Evolutionary conservation across 768 basidiomycete species (phyloP).

Genomic region (Termitomyces sp.): DNA sequence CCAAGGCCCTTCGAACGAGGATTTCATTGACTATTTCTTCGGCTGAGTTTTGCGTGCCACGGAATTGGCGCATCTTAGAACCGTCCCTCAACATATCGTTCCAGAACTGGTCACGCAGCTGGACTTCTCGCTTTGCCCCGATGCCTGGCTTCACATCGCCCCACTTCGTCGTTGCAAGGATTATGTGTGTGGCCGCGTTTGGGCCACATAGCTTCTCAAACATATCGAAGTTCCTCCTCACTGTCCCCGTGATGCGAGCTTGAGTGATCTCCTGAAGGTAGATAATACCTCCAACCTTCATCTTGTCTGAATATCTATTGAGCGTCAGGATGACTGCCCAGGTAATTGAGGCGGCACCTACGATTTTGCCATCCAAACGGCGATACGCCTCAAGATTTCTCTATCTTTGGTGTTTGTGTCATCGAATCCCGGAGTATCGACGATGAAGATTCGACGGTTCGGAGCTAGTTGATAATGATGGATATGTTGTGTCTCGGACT

Average conservation of each 20-base stretch:
- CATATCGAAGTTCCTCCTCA: constrained; percentile 13
- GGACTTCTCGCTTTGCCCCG: constrained; percentile 23
- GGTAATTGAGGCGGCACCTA: background rate
- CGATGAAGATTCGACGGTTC: constrained; percentile 4
- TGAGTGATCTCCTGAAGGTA: constrained; percentile 14
- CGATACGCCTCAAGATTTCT: constrained; percentile 8
- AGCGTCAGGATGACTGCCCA: background rate
- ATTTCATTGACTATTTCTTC: constrained; percentile 23
- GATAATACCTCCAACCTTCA: constrained; percentile 11
- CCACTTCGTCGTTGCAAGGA: constrained; percentile 31
- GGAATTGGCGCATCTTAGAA: constrained; percentile 22
- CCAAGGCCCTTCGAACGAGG: constrained; percentile 7
- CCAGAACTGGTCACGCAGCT: constrained; percentile 29
- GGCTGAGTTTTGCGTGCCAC: constrained; percentile 18
- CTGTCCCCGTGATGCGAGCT: constrained; percentile 16
- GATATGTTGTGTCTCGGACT: constrained; percentile 5
- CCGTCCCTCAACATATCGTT: constrained; percentile 23
- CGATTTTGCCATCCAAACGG: constrained; percentile 11
- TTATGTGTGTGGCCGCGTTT: constrained; percentile 5
- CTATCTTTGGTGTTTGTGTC: constrained; percentile 8
- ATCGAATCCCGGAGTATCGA: constrained; percentile 9
- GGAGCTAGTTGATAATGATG: constrained; percentile 4
- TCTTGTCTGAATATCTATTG: constrained; percentile 7
- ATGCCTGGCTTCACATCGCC: constrained; percentile 19
- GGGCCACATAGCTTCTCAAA: constrained; percentile 14